Evolutionary conservation across 495 filamentous ascomycete genomes (phyloP).

Genomic region (Gamarada debralockiae): DNA sequence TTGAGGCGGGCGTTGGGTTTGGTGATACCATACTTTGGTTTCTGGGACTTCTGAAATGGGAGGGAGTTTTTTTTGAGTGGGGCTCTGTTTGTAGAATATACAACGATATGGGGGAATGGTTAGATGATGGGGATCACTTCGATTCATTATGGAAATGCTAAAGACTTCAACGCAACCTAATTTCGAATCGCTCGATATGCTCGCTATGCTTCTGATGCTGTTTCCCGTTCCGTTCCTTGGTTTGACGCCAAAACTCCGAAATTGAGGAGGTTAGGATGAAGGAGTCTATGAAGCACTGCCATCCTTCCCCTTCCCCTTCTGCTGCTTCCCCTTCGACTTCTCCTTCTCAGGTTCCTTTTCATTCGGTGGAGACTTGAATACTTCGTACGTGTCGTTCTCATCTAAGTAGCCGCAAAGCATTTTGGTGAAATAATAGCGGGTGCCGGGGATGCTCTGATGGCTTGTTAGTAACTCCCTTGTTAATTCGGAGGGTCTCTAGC

Average conservation of each 20-base stretch:
- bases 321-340: not conserved
- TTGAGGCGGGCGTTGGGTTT: not conserved
- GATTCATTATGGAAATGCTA: too few species aligned
- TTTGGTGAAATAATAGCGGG: constrained; percentile 43
- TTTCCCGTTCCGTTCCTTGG: too few species aligned
- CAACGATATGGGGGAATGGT: too few species aligned
- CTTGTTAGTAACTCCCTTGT: not conserved
- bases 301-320: not conserved
- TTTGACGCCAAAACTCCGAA: too few species aligned
- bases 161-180: too few species aligned
- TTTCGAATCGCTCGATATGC: too few species aligned
- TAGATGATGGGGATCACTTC: too few species aligned
- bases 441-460: constrained; percentile 40
- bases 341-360: not conserved
- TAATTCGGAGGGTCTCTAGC: not conserved
- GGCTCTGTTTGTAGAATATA: too few species aligned
- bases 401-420: constrained; percentile 45
- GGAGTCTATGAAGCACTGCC: too few species aligned
- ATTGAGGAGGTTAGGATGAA: too few species aligned
- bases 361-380: not conserved
- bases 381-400: constrained; percentile 6
- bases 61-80: not conserved
- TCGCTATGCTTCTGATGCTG: too few species aligned
- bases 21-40: not conserved
- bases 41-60: not conserved